Conservation (phyloP, 805 yeast genomes). For the Yarrowia bubula region DNA sequence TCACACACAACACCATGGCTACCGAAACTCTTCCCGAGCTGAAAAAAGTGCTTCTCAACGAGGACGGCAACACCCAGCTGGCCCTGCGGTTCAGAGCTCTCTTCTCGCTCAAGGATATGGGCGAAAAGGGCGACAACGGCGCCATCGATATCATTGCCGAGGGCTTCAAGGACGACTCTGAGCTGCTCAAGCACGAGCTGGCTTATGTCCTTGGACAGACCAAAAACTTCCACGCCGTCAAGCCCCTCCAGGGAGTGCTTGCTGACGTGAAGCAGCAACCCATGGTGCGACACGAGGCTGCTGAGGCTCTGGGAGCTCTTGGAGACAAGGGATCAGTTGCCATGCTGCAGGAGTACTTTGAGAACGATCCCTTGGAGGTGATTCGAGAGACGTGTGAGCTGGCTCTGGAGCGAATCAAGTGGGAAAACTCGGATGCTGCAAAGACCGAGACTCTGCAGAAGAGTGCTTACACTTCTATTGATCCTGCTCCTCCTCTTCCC, state of each 20-base stretch:
- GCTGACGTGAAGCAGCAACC: constrained; percentile 60
- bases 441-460: constrained; percentile 68
- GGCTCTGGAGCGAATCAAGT: constrained; percentile 89
- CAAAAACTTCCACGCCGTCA: constrained; percentile 74
- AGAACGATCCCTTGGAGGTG: constrained; percentile 77
- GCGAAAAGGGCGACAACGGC: constrained; percentile 61
- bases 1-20: background rate
- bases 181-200: constrained; percentile 92
- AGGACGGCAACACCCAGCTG: constrained; percentile 61
- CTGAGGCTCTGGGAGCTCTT: constrained; percentile 96
- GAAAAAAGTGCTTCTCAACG: constrained; percentile 36
- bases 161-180: constrained; percentile 77
- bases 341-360: constrained; percentile 59
- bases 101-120: constrained; percentile 83
- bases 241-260: constrained; percentile 69
- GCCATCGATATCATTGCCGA: constrained; percentile 84
- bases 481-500: constrained; percentile 98
- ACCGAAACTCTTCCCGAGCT: constrained; percentile 29
- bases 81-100: constrained; percentile 92
- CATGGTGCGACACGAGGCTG: constrained; percentile 99
- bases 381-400: constrained; percentile 97
- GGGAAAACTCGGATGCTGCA: constrained; percentile 74
- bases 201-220: constrained; percentile 98
- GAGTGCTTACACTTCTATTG: constrained; percentile 82
- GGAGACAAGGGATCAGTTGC: constrained; percentile 74